Evolutionary conservation across 257 asterid species (phyloP), one percentile per base, ranked within the genome.

Genomic region (Solanum verrucosum): DNA sequence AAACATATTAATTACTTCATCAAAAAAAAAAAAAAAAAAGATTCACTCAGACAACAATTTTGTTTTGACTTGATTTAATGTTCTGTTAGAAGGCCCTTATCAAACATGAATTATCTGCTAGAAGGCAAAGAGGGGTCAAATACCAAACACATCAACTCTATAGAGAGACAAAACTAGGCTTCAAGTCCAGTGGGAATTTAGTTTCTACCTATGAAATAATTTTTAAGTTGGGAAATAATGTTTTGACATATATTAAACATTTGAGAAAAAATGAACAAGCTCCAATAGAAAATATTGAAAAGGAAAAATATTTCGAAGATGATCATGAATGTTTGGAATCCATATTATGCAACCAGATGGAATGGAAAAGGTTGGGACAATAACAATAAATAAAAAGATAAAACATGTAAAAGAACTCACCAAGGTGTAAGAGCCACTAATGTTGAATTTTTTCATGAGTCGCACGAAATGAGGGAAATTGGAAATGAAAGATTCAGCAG

Each of bases 371-470:
- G 27, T 59, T 38, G 25, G 72, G 13, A 44, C 74, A 84, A 18
- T 29, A 81, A 18, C 6, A 86, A 46, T 27, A 74, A 27, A 60
- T 11, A 18, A 74, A 12, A 73, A 18, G 27, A 71, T 8, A 33
- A 35, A 90, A 40, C 21, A 35, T 29, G 7, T 35, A 68, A 70
- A 71, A 23, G 75, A 89, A 60, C 98, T 94, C 92, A 96, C 99
- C 95, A 96, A 92, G 82, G 99, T 95, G 94, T 86, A 96, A 27
- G 99, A 96, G 87, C 98, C 96, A 90, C 99, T 92, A 90, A 95
- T 85, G 91, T 96, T 96, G 91, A 96, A 96, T 93, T 94, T 95
- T 87, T 96, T 96, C 99, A 96, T 96, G 87, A 94, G 89, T 89
- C 96, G 92, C 84, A 96, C 98, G 87, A 96, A 96, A 91, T 94